Percentiles rank a stretch among this genome's conserved stretches.
phyloP scores from a whole-genome alignment of 306 rosid species.

The Phaseolus lunatus region DNA sequence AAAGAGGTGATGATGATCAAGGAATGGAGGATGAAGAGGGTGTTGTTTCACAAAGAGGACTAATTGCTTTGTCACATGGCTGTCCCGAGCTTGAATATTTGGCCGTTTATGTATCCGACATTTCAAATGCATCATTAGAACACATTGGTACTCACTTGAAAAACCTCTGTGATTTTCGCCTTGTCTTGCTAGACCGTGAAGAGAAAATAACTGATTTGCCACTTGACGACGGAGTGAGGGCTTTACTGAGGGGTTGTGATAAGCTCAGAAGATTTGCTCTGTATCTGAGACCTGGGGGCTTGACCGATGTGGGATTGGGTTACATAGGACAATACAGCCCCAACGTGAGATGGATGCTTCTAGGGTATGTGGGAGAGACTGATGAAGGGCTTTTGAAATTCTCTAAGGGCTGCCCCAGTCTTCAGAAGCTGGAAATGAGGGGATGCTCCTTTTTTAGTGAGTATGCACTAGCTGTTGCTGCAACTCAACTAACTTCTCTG shows the following conservation, averaged over 20 bases:
- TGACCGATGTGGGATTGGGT: conserved; percentile 79
- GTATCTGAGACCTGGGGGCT: conserved; percentile 84
- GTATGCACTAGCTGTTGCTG: conserved; percentile 77
- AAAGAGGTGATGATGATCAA: conserved; percentile 91
- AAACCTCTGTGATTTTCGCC: conserved; percentile 90
- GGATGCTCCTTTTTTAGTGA: conserved; percentile 96
- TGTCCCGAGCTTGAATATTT: conserved; percentile 86
- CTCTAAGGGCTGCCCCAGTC: conserved; percentile 90
- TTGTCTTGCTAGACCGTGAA: conserved; percentile 85
- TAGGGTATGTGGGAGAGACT: conserved; percentile 86
- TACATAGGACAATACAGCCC: conserved; percentile 85
- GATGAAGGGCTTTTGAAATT: conserved; percentile 83
- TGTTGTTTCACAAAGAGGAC: conserved; percentile 89
- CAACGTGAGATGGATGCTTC: conserved; percentile 97
- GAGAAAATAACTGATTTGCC: conserved; percentile 81
- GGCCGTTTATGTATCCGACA: conserved; percentile 91
- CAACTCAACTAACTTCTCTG: conserved; percentile 65
- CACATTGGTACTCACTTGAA: conserved; percentile 74
- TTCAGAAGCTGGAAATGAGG: conserved; percentile 92
- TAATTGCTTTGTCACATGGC: conserved; percentile 88
- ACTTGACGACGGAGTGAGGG: conserved; percentile 92
- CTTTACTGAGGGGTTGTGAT: conserved; percentile 79
- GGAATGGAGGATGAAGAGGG: conserved; percentile 94
- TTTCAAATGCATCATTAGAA: conserved; percentile 79
- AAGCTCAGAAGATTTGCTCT: conserved; percentile 90